Percentiles rank a stretch among this genome's conserved stretches.
These are phyloP conservation scores for Prototheca wickerhamii DNA, from an alignment of 163 green algal genomes.

Conservation along the genomic window DNA sequence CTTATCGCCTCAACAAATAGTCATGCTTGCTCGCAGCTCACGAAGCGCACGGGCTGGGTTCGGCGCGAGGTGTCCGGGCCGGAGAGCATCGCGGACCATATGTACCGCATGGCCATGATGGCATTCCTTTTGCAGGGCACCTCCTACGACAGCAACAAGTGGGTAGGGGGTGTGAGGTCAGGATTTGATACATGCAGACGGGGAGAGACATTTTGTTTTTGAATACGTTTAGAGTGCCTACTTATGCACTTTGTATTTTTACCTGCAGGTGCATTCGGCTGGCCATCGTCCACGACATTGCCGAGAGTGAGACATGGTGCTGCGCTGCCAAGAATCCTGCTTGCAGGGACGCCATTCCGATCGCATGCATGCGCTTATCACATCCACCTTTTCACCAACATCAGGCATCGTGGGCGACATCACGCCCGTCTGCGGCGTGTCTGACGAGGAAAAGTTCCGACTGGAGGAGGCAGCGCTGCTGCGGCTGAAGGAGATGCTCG, in stretches of 20 bases:
- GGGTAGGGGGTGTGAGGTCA: constrained; percentile 5
- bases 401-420: constrained; percentile 84
- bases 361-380: neutral
- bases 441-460: constrained; percentile 62
- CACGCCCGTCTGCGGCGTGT: constrained; percentile 69
- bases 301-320: constrained; percentile 45
- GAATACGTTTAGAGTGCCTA: neutral
- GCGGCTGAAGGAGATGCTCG: constrained; percentile 65
- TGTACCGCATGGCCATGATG: constrained; percentile 86
- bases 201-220: neutral
- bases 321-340: neutral
- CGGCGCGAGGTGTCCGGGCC: constrained; percentile 52
- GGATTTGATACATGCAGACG: neutral
- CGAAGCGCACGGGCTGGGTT: constrained; percentile 78
- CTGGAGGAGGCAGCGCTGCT: constrained; percentile 58
- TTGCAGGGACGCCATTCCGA: neutral
- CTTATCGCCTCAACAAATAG: no score
- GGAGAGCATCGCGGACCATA: constrained; percentile 84
- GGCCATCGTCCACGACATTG: constrained; percentile 82
- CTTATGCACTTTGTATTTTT: neutral
- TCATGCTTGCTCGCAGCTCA: no score
- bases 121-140: constrained; percentile 45
- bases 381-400: neutral
- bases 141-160: constrained; percentile 26
- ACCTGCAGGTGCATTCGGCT: constrained; percentile 60